Base-by-base conservation (phyloP, 352 stramenopile species). In the Phytopythium boreale region DNA sequence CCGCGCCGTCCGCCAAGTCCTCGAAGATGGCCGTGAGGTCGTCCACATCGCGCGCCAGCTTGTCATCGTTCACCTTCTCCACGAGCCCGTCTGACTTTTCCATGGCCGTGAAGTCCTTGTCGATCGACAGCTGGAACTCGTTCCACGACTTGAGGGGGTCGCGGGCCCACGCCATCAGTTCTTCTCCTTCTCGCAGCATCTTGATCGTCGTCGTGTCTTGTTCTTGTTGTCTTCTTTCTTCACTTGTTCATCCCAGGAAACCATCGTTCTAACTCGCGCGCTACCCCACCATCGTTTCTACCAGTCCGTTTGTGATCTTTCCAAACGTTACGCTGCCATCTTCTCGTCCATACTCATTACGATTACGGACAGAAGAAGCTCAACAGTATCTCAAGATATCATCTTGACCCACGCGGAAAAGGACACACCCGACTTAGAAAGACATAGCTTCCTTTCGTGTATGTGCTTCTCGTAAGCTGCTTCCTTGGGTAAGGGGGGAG, bases 351-450 rank as follows among this genome's bases (percentile, higher is more conserved):
- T 81, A 76, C 72, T 80, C 76, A 87, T 83, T 62, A 74, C 58
- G 74, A 71, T 79, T 87, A 92, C 73, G 72, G 79, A 88, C 78
- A 74, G 71, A 82, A 78, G 65, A 85, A 74, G 65, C 80, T 75
- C 76, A 66, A 76, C 66, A 79, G 62, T 75, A 76, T 61, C 70
- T 83, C 77, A 90, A 84, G 80, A 90, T 64, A 85, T 88, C 76
- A 85, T 88, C 78, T 82, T 89, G 80, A 89, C 80, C 74, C 70
- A 69, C 79, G 82, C 71, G 52, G 78, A 62, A 68, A 77, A 86
- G 80, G 88, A 79, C 77, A 70, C 77, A 66, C 82, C 80, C 83
- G 85, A 90, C 81, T 92, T 92, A 92, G 83, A 92, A 92, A 92
- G 83, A 89, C 83, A 92, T 92, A 75, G 83, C 89, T 82, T 90